A percentile compares a stretch with the other conserved stretches of the same genome.
phyloP scores from a whole-genome alignment of 495 filamentous ascomycete genomes.

The Podospora fimiseda region DNA sequence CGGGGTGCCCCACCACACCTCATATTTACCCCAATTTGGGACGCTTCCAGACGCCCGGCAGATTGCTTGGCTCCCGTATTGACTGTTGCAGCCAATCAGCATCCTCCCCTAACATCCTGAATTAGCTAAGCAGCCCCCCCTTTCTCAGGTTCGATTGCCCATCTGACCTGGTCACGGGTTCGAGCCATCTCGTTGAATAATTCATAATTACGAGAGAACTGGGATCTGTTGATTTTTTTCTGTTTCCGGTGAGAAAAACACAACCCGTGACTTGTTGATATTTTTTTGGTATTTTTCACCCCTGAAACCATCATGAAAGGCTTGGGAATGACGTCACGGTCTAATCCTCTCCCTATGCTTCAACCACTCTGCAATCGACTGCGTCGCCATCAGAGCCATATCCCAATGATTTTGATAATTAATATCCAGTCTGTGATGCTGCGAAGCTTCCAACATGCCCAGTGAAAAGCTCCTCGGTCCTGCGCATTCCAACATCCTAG shows the following conservation, averaged over 20 bases:
- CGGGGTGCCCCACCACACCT: constrained; percentile 1
- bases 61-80: constrained; percentile 10
- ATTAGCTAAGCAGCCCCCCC: not conserved
- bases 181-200: too few species aligned
- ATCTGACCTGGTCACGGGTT: not conserved
- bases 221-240: not conserved
- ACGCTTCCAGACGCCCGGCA: constrained; percentile 13
- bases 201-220: too few species aligned
- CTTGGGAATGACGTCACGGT: not conserved
- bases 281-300: too few species aligned
- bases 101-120: too few species aligned
- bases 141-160: not conserved
- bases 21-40: not conserved
- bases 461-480: constrained; percentile 3
- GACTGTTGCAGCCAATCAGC: not conserved
- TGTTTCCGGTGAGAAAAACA: too few species aligned
- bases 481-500: constrained; percentile 4
- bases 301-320: too few species aligned
- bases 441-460: not conserved
- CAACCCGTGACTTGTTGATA: constrained; percentile 1
- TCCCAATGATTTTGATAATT: constrained; percentile 9
- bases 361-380: not conserved
- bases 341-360: not conserved
- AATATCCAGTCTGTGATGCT: constrained; percentile 17
- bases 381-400: not conserved